These are phyloP conservation scores for Zelopaecilomyces penicillatus DNA, from an alignment of 2,329 filamentous ascomycete species.

Conservation along the genomic window DNA sequence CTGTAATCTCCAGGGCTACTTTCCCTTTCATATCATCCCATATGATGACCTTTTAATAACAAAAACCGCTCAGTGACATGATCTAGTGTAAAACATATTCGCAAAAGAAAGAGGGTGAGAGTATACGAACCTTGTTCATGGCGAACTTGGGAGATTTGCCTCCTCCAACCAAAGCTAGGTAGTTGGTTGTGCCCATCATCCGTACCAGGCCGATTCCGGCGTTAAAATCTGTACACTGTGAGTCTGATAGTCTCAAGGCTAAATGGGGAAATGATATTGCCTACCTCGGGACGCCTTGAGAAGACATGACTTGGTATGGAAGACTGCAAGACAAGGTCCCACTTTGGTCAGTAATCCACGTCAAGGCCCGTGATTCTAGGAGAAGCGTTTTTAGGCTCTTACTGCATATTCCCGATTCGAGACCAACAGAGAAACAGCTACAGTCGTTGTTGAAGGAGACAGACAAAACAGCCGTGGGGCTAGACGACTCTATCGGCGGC, in stretches of 20 bases:
- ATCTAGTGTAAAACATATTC: background rate
- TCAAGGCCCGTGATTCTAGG: background rate
- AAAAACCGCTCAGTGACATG: background rate
- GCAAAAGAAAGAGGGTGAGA: background rate
- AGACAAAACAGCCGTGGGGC: conserved; percentile 68
- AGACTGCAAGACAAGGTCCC: conserved; percentile 41
- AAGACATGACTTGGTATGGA: conserved; percentile 63
- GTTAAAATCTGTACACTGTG: conserved; percentile 53
- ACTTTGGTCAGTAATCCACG: background rate
- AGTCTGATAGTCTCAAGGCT: background rate
- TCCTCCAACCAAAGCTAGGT: conserved; percentile 81
- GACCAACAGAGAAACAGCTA: conserved; percentile 77
- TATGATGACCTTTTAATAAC: conserved; percentile 55
- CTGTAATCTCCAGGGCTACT: conserved; percentile 66
- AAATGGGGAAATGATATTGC: background rate
- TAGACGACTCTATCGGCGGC: conserved; percentile 70
- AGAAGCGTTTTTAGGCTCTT: conserved; percentile 24
- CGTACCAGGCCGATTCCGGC: conserved; percentile 74
- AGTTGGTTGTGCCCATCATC: conserved; percentile 82
- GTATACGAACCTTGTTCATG: conserved; percentile 64
- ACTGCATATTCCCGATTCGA: conserved; percentile 82
- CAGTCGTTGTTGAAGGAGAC: conserved; percentile 78
- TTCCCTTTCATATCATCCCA: conserved; percentile 83
- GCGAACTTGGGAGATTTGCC: conserved; percentile 79
- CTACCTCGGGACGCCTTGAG: conserved; percentile 49